These are phyloP conservation scores for Sicyos edulis DNA, from an alignment of 306 rosid species.

Conservation along the genomic window DNA sequence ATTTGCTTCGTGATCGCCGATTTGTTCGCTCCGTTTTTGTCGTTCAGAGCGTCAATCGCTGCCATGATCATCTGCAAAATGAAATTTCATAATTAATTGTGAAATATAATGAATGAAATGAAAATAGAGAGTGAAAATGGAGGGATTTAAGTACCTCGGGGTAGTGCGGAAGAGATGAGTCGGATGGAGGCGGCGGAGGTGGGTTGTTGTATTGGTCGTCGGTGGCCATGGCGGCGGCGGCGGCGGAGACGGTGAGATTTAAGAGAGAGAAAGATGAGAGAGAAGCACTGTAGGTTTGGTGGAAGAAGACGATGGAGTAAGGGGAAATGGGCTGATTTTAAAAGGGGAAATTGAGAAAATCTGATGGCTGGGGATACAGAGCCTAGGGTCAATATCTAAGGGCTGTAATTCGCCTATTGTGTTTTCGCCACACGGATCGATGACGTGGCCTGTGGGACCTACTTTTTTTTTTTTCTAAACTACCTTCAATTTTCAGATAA, in stretches of 20 bases:
- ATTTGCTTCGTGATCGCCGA: constrained; percentile 39
- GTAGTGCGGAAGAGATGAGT: constrained; percentile 26
- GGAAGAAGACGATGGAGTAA: constrained; percentile 21
- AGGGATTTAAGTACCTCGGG: constrained; percentile 32
- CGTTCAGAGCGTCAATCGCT: constrained; percentile 41
- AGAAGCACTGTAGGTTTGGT: constrained; percentile 26
- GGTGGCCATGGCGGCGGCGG: constrained; percentile 32
- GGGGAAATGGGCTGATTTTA: constrained; percentile 31
- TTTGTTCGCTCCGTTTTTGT: constrained; percentile 34
- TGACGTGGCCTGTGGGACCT: constrained; percentile 30
- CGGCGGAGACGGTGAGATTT: neutral
- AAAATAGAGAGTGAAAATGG: neutral
- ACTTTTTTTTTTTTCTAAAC: neutral
- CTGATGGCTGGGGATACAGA: constrained; percentile 37
- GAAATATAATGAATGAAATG: neutral
- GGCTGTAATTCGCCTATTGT: neutral
- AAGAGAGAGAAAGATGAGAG: neutral
- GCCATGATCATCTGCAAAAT: constrained; percentile 37
- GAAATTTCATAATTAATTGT: neutral
- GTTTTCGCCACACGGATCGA: constrained; percentile 28
- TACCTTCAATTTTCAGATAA: neutral
- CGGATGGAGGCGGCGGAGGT: neutral
- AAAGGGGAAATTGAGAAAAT: constrained; percentile 28
- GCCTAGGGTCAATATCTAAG: constrained; percentile 17
- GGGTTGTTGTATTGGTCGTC: constrained; percentile 23